Evolutionary conservation across 2,329 filamentous ascomycete species (phyloP).

Genomic region (Alternaria sp.): DNA sequence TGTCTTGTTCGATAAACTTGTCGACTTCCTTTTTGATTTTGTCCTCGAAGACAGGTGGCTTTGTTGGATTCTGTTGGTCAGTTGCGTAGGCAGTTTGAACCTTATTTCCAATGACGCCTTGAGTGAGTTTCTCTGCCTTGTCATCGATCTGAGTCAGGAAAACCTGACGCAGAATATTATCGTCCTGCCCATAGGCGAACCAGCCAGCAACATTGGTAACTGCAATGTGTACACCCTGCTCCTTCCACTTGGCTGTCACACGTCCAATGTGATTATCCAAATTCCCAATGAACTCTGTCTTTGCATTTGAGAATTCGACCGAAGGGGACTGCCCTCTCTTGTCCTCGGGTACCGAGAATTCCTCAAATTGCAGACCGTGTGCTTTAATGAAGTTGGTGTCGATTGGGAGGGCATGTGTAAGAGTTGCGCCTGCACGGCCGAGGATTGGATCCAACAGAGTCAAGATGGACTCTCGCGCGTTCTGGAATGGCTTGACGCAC

Average conservation of each 20-base stretch:
- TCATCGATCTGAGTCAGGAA: no score
- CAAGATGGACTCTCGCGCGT: conserved; percentile 73
- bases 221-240: conserved; percentile 66
- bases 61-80: no score
- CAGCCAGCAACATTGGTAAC: conserved; percentile 64
- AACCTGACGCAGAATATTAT: conserved; percentile 50
- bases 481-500: conserved; percentile 71
- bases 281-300: conserved; percentile 60
- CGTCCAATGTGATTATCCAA: conserved; percentile 67
- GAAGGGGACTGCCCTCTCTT: no score
- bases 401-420: conserved; percentile 53
- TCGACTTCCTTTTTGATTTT: no score
- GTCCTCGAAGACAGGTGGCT: no score
- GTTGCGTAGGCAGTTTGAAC: no score
- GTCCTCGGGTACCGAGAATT: no score
- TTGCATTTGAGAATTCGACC: conserved; percentile 52
- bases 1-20: no score
- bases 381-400: conserved; percentile 70
- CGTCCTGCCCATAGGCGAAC: conserved; percentile 62
- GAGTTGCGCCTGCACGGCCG: conserved; percentile 41
- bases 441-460: conserved; percentile 69
- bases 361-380: conserved; percentile 72
- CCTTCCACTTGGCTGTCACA: conserved; percentile 62
- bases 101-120: no score
- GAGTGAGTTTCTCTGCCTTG: no score